A percentile compares a stretch with the other conserved stretches of the same genome.
Evolutionary conservation across 805 yeast species (phyloP).

Genomic region (Wickerhamomyces alni): DNA sequence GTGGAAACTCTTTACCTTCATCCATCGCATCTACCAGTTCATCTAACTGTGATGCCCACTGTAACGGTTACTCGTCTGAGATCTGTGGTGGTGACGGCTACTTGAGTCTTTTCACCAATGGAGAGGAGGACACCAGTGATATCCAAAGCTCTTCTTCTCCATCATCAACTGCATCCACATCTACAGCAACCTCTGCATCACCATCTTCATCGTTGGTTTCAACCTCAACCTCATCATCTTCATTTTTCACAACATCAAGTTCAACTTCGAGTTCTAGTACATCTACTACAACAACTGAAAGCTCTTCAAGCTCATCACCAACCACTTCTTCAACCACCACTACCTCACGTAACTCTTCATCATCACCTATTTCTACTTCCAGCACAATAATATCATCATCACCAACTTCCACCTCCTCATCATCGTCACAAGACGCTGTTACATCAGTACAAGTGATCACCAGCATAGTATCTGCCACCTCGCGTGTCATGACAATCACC

Average conservation of each 20-base stretch:
- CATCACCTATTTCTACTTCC: slow-evolving; percentile 6
- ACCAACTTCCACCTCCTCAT: slow-evolving; percentile 11
- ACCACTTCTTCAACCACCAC: slow-evolving; percentile 2
- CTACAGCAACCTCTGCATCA: too few relatives aligned
- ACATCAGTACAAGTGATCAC: slow-evolving; percentile 10
- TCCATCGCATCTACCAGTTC: slow-evolving; percentile 22
- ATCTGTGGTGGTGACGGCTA: slow-evolving; percentile 57
- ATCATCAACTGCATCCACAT: too few relatives aligned
- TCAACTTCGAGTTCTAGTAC: too few relatives aligned
- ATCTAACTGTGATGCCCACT: slow-evolving; percentile 36
- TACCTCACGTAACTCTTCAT: slow-evolving; percentile 6
- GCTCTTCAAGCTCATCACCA: too few relatives aligned
- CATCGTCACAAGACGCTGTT: slow-evolving; percentile 5
- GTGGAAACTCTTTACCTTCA: slow-evolving; percentile 47
- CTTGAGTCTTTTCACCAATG: slow-evolving; percentile 38
- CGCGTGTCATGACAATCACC: slow-evolving; percentile 2
- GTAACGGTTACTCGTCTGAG: slow-evolving; percentile 59
- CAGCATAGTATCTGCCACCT: slow-evolving; percentile 17
- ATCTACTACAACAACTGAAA: too few relatives aligned
- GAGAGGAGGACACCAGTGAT: slow-evolving; percentile 18
- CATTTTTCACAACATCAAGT: slow-evolving; percentile 9
- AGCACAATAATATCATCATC: slow-evolving; percentile 4
- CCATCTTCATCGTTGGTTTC: too few relatives aligned
- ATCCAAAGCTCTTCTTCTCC: background rate
- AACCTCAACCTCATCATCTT: too few relatives aligned